Percentiles rank a stretch among this genome's conserved stretches.
These are phyloP conservation scores for Ogataea hybrid DNA, from an alignment of 1,139 yeast genomes.

Conservation along the genomic window DNA sequence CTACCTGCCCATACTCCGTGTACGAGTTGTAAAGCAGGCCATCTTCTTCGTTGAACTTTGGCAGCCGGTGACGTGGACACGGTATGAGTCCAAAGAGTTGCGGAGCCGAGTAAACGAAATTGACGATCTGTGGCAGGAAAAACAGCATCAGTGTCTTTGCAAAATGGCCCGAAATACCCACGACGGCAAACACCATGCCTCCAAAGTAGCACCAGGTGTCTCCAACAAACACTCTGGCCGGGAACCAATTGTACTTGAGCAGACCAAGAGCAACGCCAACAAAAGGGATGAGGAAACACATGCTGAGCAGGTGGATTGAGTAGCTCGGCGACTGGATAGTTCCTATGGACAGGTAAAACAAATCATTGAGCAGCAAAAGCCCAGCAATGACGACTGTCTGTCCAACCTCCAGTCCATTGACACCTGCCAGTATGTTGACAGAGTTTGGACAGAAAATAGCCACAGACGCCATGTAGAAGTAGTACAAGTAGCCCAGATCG, in stretches of 20 bases:
- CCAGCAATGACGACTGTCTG: constrained; percentile 82
- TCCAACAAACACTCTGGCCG: constrained; percentile 92
- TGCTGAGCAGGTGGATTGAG: constrained; percentile 81
- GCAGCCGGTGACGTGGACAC: constrained; percentile 95
- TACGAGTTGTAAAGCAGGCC: constrained; percentile 78
- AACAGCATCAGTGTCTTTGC: constrained; percentile 86
- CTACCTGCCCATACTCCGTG: constrained; percentile 39
- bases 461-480: constrained; percentile 84
- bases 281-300: constrained; percentile 79
- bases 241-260: constrained; percentile 81
- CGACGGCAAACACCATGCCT: constrained; percentile 98
- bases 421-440: constrained; percentile 94
- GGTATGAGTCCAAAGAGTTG: constrained; percentile 84
- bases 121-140: constrained; percentile 86
- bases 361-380: constrained; percentile 72
- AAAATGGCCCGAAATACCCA: constrained; percentile 94
- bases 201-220: constrained; percentile 97
- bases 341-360: constrained; percentile 52
- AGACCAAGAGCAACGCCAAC: constrained; percentile 81
- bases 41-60: constrained; percentile 63
- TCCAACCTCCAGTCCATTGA: constrained; percentile 95
- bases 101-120: constrained; percentile 85
- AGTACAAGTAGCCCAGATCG: constrained; percentile 79
- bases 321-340: constrained; percentile 45
- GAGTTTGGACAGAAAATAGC: constrained; percentile 95